Conservation (phyloP, 495 filamentous ascomycete genomes). For the Chaetomium cochliodes region DNA sequence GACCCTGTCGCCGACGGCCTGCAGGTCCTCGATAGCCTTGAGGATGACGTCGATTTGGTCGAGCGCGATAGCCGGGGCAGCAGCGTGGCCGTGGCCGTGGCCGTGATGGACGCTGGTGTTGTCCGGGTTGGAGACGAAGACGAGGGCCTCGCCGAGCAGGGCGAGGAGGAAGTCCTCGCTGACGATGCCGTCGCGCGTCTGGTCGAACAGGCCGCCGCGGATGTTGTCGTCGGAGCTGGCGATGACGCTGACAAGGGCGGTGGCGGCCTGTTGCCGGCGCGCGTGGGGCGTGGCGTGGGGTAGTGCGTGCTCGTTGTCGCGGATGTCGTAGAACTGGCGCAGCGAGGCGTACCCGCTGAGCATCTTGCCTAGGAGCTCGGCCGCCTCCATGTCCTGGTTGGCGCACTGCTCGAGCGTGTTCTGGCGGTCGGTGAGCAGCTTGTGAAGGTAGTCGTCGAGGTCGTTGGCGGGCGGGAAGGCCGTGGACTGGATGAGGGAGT, state of each 20-base stretch:
- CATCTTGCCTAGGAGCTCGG: slow-evolving; percentile 72
- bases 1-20: slow-evolving; percentile 69
- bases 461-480: slow-evolving; percentile 66
- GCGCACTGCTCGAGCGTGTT: slow-evolving; percentile 63
- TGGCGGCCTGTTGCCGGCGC: slow-evolving; percentile 64
- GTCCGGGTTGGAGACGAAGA: slow-evolving; percentile 64
- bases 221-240: slow-evolving; percentile 83
- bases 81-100: slow-evolving; percentile 1
- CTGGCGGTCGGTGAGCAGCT: slow-evolving; percentile 65
- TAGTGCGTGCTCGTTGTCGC: slow-evolving; percentile 53
- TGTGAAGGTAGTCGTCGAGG: slow-evolving; percentile 65
- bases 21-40: slow-evolving; percentile 77
- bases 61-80: slow-evolving; percentile 50
- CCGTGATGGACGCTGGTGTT: slow-evolving; percentile 32
- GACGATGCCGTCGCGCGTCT: slow-evolving; percentile 71
- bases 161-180: slow-evolving; percentile 81
- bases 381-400: slow-evolving; percentile 68
- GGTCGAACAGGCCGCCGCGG: slow-evolving; percentile 81
- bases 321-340: slow-evolving; percentile 80
- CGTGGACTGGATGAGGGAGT: slow-evolving; percentile 77
- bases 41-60: slow-evolving; percentile 73
- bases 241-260: slow-evolving; percentile 74
- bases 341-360: slow-evolving; percentile 90
- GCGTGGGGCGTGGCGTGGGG: slow-evolving; percentile 43
- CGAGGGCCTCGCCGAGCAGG: slow-evolving; percentile 76